Evolutionary conservation across 495 filamentous ascomycete genomes (phyloP), one percentile per base, ranked within the genome.

Genomic region (Hypoxylon crocopeplum): DNA sequence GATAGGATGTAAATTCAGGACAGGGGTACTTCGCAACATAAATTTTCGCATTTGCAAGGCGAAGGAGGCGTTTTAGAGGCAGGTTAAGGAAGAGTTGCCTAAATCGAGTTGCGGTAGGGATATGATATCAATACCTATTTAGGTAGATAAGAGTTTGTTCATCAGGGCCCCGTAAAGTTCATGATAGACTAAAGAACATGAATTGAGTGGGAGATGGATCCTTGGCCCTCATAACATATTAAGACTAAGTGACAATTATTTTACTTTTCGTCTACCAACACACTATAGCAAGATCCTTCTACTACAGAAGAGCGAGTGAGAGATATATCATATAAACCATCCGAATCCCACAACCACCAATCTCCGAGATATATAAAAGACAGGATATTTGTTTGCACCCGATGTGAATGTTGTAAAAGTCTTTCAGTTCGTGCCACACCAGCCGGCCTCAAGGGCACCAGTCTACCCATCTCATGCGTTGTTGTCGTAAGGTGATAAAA

Each of bases 31-130:
- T 51, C 13, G 57, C 39, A 38, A 15, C 37, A 49, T 50, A 27
- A 10, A 46, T 49, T 17, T 59, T 46, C 50, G 64, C 64, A 68
- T 70, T 66, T 56, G 58, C 61, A 59, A 51, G 69, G 60, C 69
- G 66, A 65, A 49, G 38, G 48, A 59, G 67, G 64, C 63, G 67
- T 69, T 68, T 48, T 55, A 51, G 49, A 40, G 55, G 34, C 16
- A 38, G 13, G 13, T 5, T 13, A 19, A n/a, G 34, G 5, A 38
- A 4, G 7, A 38, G 13, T 27, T 3, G 24, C 4, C 24, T 10
- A 5, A 38, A 7, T 16, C 2, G 7, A 5, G 15, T 7, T 16
- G 15, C 3, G 15, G 17, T 17, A 10, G 15, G 34, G 15, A n/a
- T 34, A 34, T n/a, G 32, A 34, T 34, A 34, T 34, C 32, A 34